Base-by-base conservation (phyloP, 2,329 filamentous ascomycete genomes). In the Teratosphaeria gauchensis region DNA sequence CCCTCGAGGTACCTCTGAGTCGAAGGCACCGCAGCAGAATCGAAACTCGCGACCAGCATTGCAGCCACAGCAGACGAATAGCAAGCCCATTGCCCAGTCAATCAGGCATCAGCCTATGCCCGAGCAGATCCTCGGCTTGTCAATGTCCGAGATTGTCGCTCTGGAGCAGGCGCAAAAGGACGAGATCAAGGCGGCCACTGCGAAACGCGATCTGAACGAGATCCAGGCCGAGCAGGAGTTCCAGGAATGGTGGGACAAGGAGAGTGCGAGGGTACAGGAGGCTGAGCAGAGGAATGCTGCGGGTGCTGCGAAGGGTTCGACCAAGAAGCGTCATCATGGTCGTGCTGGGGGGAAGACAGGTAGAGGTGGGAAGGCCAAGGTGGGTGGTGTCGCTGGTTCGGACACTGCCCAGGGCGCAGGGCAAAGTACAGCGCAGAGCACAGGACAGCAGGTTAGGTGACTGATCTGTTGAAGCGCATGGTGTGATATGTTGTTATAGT, bases 211-310 rank as follows among this genome's bases (percentile, higher is more conserved):
- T 63, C 76, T 99, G 32, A 86, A 95, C 69, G 94, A 97, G 63
- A 99, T 99, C 60, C 94, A 99, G 72, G 85, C 94, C 64, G 94
- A 99, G 74, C 94, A 99, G 70, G 90, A 90, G 56, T 99, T 99
- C 71, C 90, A 96, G 71, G 86, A 95, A 71, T 96, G 92, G 91
- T 96, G 91, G 91, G 90, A 95, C 64, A 85, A 88, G 62, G 92
- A 96, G 73, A 90, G 86, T 66, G 81, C 81, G 60, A 80, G 88
- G 31, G 83, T 87, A 42, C 67, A 70, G 55, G 69, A 71, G 55
- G 67, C 62, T 2, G 66, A 68, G 56, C 61, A 61, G 51, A 56
- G 58, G 31, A 58, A 51, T 35, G 55, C 58, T n/a, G 62, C 62
- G 19, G 56, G 48, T 51, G 56, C 54, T 19, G 54, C 57, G 30